Percentiles rank a stretch among this genome's conserved stretches.
phyloP scores from a whole-genome alignment of 2,329 filamentous ascomycete genomes.

The Cryphonectria nitschkei region DNA sequence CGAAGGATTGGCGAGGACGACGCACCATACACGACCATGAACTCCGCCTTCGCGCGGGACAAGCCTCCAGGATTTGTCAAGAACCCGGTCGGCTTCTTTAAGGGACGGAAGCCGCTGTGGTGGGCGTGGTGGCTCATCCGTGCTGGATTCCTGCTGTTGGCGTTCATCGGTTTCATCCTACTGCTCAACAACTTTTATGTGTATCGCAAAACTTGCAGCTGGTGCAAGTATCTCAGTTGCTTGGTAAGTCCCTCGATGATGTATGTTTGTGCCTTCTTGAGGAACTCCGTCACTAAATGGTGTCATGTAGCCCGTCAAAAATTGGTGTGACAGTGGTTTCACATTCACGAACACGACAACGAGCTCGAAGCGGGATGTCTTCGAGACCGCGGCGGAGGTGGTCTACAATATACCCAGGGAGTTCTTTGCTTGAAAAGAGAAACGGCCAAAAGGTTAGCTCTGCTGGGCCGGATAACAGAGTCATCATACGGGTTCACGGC shows the following conservation, averaged over 20 bases:
- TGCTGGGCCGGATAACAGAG: neutral
- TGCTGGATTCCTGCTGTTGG: constrained; percentile 75
- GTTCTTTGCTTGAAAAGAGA: constrained; percentile 13
- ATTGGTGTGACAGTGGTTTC: constrained; percentile 64
- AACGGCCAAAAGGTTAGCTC: neutral
- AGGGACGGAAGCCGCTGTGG: constrained; percentile 89
- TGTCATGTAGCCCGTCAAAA: constrained; percentile 58
- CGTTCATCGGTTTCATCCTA: constrained; percentile 83
- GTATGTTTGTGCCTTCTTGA: neutral
- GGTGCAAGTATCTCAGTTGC: constrained; percentile 96
- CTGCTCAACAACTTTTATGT: constrained; percentile 91
- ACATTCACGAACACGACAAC: constrained; percentile 31
- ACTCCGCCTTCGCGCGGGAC: constrained; percentile 49
- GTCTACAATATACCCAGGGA: constrained; percentile 14
- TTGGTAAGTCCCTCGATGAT: constrained; percentile 66
- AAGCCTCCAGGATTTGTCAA: constrained; percentile 60
- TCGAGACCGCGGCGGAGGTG: constrained; percentile 11
- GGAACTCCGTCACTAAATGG: constrained; percentile 32
- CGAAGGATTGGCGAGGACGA: constrained; percentile 69
- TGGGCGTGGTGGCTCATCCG: constrained; percentile 97
- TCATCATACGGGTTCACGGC: neutral
- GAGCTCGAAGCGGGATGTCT: constrained; percentile 33
- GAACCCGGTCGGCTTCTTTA: constrained; percentile 79
- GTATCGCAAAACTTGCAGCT: constrained; percentile 74
- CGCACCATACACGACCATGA: constrained; percentile 72